These are phyloP conservation scores for Fusarium sp. DNA, from an alignment of 2,329 filamentous ascomycete genomes.

Conservation along the genomic window DNA sequence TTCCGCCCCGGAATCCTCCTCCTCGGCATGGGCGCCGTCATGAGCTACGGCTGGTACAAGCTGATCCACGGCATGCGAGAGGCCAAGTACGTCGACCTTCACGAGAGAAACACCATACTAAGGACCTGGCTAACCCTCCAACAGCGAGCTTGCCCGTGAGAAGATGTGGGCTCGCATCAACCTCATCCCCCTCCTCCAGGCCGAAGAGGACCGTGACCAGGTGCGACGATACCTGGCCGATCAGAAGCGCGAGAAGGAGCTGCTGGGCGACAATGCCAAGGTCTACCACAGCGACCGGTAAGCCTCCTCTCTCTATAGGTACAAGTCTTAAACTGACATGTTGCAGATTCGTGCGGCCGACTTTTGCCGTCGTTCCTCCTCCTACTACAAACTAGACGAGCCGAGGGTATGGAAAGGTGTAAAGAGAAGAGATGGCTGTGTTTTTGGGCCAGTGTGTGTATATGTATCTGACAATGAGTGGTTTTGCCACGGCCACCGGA, in stretches of 20 bases:
- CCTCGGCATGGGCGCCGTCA: constrained; percentile 75
- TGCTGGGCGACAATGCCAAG: constrained; percentile 82
- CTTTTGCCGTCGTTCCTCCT: constrained; percentile 75
- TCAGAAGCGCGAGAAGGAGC: constrained; percentile 86
- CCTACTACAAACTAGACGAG: constrained; percentile 61
- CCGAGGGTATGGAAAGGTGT: background rate
- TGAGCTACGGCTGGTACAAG: constrained; percentile 92
- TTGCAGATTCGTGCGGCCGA: constrained; percentile 78
- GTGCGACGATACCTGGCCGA: constrained; percentile 87
- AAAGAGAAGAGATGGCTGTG: background rate
- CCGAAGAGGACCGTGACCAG: constrained; percentile 95
- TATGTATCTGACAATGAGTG: constrained; percentile 38
- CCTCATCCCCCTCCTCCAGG: constrained; percentile 90
- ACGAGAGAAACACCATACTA: no score
- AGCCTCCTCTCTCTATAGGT: constrained; percentile 44
- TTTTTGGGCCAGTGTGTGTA: constrained; percentile 29
- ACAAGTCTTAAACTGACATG: background rate
- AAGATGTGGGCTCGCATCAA: constrained; percentile 99
- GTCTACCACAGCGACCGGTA: constrained; percentile 91
- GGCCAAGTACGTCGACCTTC: constrained; percentile 72
- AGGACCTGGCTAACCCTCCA: no score
- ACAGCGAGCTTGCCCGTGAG: constrained; percentile 89
- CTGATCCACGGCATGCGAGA: constrained; percentile 83
- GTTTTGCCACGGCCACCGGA: constrained; percentile 18
- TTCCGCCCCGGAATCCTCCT: constrained; percentile 86